These are phyloP conservation scores for Podaxis sp. DNA, from an alignment of 768 basidiomycete genomes.

Conservation along the genomic window DNA sequence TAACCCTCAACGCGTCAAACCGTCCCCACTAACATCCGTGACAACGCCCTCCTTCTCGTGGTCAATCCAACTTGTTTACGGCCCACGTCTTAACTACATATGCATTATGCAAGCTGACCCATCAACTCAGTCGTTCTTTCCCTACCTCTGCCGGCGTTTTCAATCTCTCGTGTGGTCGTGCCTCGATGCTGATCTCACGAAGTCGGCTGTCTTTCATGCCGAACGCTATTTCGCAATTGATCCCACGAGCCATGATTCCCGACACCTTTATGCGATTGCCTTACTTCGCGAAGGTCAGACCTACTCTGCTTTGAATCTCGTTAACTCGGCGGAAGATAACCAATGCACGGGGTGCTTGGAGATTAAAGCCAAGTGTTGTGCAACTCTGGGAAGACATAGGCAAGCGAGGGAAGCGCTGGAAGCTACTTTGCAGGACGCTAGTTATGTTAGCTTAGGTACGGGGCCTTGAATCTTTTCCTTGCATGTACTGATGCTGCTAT, in stretches of 20 bases:
- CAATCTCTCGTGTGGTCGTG: constrained; percentile 77
- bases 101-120: constrained; percentile 55
- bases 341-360: constrained; percentile 76
- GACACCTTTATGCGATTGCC: constrained; percentile 80
- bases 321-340: constrained; percentile 57
- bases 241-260: constrained; percentile 70
- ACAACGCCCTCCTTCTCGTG: constrained; percentile 24
- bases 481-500: constrained; percentile 10
- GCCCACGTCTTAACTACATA: constrained; percentile 5
- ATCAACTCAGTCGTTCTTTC: constrained; percentile 38
- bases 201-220: constrained; percentile 85
- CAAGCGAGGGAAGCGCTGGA: constrained; percentile 76
- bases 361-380: constrained; percentile 76
- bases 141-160: constrained; percentile 66
- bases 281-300: constrained; percentile 69
- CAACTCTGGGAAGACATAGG: constrained; percentile 67
- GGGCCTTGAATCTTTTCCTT: constrained; percentile 17
- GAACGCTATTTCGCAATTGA: constrained; percentile 80
- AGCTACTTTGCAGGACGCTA: constrained; percentile 51
- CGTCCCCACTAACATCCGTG: not conserved
- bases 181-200: constrained; percentile 76
- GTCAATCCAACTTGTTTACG: constrained; percentile 22
- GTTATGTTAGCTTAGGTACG: constrained; percentile 58
- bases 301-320: constrained; percentile 71
- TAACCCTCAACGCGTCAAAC: constrained; percentile 7